Conservation (phyloP, 78 protist species). For the Dictyostelium capitatum region DNA sequence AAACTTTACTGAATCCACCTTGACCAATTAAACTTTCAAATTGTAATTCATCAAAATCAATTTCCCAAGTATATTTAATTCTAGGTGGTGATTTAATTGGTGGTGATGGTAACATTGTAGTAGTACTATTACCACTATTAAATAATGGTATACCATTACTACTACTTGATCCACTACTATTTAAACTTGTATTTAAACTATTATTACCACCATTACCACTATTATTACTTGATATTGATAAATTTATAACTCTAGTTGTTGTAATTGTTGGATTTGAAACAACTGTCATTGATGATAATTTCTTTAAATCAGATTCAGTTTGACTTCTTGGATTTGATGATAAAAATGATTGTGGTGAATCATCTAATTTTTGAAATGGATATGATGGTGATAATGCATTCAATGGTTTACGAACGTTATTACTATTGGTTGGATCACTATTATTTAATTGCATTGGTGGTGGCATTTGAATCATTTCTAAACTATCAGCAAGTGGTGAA, state of each 20-base stretch:
- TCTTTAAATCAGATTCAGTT: conserved; percentile 22
- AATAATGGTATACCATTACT: not conserved
- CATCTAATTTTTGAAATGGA: conserved; percentile 1
- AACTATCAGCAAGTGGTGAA: conserved; percentile 1
- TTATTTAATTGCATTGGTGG: not conserved
- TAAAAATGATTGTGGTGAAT: not conserved
- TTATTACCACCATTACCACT: not conserved
- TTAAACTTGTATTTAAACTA: not conserved
- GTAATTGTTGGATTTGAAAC: not conserved
- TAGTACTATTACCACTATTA: not conserved
- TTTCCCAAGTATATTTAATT: conserved; percentile 60
- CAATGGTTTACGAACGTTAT: not conserved
- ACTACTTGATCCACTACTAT: not conserved
- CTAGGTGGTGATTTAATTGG: conserved; percentile 1
- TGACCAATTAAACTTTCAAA: conserved; percentile 51
- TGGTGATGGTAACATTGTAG: not conserved
- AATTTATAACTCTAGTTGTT: not conserved
- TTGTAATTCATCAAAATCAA: conserved; percentile 60
- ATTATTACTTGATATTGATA: not conserved
- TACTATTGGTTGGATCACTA: too few species aligned
- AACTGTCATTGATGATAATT: not conserved
- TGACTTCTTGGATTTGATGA: conserved; percentile 43
- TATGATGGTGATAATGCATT: not conserved
- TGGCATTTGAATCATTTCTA: conserved; percentile 12
- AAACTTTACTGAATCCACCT: conserved; percentile 74